Conservation (phyloP, 2,329 filamentous ascomycete species). For the Colletotrichum endophyticum region DNA sequence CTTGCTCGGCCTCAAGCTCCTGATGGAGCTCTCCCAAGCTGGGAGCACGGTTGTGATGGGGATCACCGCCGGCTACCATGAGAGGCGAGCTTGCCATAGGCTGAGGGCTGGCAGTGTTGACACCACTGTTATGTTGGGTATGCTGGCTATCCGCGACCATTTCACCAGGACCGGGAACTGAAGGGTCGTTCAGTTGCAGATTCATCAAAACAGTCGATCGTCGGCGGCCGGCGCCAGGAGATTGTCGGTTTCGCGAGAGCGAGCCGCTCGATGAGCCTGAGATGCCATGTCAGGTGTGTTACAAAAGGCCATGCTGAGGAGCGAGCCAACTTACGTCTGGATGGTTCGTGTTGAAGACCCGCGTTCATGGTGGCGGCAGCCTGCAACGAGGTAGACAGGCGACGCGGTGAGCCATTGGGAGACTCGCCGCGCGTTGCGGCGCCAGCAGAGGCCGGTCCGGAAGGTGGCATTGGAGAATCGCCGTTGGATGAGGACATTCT, state of each 20-base stretch:
- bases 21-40: constrained; percentile 81
- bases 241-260: constrained; percentile 47
- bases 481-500: constrained; percentile 22
- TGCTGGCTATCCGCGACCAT: constrained; percentile 57
- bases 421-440: constrained; percentile 45
- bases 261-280: constrained; percentile 60
- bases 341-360: constrained; percentile 70
- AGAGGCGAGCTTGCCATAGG: constrained; percentile 54
- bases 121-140: constrained; percentile 28
- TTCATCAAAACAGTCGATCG: constrained; percentile 76
- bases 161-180: constrained; percentile 71
- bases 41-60: constrained; percentile 69
- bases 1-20: constrained; percentile 79
- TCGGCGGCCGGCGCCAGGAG: constrained; percentile 59
- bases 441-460: background rate
- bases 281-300: background rate
- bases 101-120: constrained; percentile 45
- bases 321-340: constrained; percentile 53
- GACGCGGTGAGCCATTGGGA: constrained; percentile 66
- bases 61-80: constrained; percentile 44
- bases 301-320: background rate
- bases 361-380: constrained; percentile 81
- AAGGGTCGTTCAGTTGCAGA: constrained; percentile 74
- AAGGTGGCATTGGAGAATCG: constrained; percentile 14
- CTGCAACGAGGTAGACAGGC: constrained; percentile 73